Base-by-base conservation (phyloP, 352 stramenopile species). In the Phytophthora sp. region DNA sequence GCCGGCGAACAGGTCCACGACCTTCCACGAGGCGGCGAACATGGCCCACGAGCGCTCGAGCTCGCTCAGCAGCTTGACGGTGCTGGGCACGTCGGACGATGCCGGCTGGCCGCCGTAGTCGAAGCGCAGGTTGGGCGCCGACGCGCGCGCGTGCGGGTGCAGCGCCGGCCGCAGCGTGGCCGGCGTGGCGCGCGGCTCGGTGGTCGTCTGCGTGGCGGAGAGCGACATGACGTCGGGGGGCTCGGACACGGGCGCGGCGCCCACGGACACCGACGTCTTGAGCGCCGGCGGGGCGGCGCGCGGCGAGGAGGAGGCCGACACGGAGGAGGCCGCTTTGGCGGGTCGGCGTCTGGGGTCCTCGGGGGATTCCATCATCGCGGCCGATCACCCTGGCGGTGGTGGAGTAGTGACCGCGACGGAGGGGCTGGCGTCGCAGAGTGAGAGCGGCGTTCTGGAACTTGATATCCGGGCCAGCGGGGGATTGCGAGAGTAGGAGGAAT, bases 41-140 rank as follows among this genome's bases (percentile, higher is more conserved):
- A 91, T 91, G 59, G 79, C 68, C 78, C 79, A 89, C 9, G 82
- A 91, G 17, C 69, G 65, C 61, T 91, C 82, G n/a, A 91, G 57
- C 46, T 91, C 82, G 55, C 79, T 88, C 66, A 91, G 56, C 24
- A 91, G 66, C 69, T 87, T 89, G 20, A 91, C 68, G 18, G 78
- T 89, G 48, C 55, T 83, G 7, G 82, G 74, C 23, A 83, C 66
- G 26, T 73, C 74, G 10, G 62, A 55, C 4, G 59, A 39, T 11
- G 73, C 24, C 10, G 51, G 12, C 35, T 57, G 42, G 18, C 54
- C 24, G 23, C 28, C 20, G 12, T 60, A 62, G 17, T 71, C 41
- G 8, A 54, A 24, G 35, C 46, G 55, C 1, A 69, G 30, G 28
- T 15, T 48, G 2, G 30, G 38, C 13, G 28, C 21, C 12, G 50